Conservation (phyloP, 805 yeast genomes). For the Barnettozyma californica region DNA sequence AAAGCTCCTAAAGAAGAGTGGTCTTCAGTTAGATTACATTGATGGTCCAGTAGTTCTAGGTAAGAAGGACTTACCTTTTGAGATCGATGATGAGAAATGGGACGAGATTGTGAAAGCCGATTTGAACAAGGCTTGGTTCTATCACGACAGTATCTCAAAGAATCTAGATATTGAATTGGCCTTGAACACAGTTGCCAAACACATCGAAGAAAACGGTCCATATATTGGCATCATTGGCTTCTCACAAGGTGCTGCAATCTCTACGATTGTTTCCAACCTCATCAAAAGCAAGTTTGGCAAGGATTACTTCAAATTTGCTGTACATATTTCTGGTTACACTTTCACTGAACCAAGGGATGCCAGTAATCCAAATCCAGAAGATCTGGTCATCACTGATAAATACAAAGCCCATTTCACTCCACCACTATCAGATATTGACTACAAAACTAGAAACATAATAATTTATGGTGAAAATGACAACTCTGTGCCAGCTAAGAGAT, state of each 20-base stretch:
- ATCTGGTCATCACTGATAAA: conserved; percentile 33
- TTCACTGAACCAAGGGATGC: conserved; percentile 34
- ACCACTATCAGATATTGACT: conserved; percentile 24
- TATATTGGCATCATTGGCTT: conserved; percentile 87
- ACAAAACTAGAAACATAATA: conserved; percentile 51
- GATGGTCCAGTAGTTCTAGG: conserved; percentile 71
- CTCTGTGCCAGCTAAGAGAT: conserved; percentile 70
- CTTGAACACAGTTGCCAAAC: conserved; percentile 40
- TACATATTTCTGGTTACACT: conserved; percentile 67
- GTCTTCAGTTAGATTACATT: conserved; percentile 68
- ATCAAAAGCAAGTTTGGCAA: conserved; percentile 38
- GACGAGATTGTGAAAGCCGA: conserved; percentile 40
- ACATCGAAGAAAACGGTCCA: conserved; percentile 66
- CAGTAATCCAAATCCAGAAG: conserved; percentile 25
- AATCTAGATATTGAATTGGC: conserved; percentile 49
- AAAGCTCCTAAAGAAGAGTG: conserved; percentile 58
- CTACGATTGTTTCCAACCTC: conserved; percentile 60
- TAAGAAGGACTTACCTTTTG: conserved; percentile 71
- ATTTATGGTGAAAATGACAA: conserved; percentile 85
- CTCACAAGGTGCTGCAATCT: conserved; percentile 91
- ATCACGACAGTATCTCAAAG: conserved; percentile 41
- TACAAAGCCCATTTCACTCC: conserved; percentile 29
- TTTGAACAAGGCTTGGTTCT: conserved; percentile 71
- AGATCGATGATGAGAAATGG: conserved; percentile 49
- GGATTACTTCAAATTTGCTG: conserved; percentile 55